Evolutionary conservation across 2,329 filamentous ascomycete genomes (phyloP).

Genomic region (Colletotrichum navitas): DNA sequence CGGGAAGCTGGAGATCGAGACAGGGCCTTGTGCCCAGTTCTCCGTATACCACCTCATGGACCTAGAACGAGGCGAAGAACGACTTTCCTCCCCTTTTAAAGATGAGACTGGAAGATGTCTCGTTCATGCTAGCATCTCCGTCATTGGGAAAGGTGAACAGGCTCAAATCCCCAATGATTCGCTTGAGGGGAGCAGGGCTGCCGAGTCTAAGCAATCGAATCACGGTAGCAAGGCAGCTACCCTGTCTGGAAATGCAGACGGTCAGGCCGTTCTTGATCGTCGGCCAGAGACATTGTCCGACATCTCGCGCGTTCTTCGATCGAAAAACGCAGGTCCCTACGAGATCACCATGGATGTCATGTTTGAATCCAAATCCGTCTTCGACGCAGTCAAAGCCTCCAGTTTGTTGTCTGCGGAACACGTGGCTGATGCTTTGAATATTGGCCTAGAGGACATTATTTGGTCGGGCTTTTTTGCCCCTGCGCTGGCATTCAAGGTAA

Average conservation of each 20-base stretch:
- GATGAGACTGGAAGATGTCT: neutral
- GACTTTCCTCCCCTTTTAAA: conserved; percentile 10
- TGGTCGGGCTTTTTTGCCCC: conserved; percentile 59
- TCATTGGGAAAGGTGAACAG: neutral
- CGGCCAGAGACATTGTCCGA: conserved; percentile 46
- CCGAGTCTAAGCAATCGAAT: neutral
- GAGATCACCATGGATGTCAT: conserved; percentile 66
- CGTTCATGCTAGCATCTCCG: neutral
- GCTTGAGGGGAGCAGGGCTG: rapidly evolving
- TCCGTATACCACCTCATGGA: conserved; percentile 64
- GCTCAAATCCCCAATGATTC: rapidly evolving
- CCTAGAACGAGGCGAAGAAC: conserved; percentile 48
- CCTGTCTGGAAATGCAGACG: neutral
- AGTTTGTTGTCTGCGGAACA: conserved; percentile 52
- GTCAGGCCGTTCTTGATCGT: too few relatives aligned
- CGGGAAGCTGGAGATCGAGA: conserved; percentile 40
- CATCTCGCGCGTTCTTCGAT: conserved; percentile 58
- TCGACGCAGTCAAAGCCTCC: conserved; percentile 52
- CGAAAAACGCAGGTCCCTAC: conserved; percentile 65
- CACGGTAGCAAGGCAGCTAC: neutral
- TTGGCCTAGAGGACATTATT: conserved; percentile 48
- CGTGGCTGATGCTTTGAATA: conserved; percentile 49
- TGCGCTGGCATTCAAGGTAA: conserved; percentile 61
- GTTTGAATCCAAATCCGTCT: conserved; percentile 54
- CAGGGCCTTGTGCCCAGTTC: conserved; percentile 57